Evolutionary conservation across 2,329 filamentous ascomycete genomes (phyloP), one percentile per base, ranked within the genome.

Genomic region (Xylaria sp.): DNA sequence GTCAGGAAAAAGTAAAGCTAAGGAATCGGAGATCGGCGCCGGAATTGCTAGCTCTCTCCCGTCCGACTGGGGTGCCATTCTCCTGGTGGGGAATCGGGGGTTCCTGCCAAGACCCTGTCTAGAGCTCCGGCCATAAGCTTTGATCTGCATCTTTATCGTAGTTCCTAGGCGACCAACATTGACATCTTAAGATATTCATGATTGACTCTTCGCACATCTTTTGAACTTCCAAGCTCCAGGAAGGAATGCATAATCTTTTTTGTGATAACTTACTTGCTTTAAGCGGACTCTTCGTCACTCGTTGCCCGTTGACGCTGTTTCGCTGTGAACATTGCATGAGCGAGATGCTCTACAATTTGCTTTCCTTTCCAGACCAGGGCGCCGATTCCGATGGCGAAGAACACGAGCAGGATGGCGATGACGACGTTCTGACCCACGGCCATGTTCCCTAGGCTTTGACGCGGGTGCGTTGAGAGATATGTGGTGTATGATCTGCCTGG

Each of bases 401-500:
- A 63, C 50, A 79, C 48, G 25, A 82, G 68, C 1, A 76, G 67
- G 8, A 81, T 46, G 23, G 75, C 76, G 64, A 81, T 76, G 12
- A 69, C 72, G 3, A 73, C 72, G 70, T 78, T 78, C 1, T 63
- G 66, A 18, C 41, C 62, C 23, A 60, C 61, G 10, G 34, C 2
- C 57, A 66, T 66, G 52, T 13, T 65, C 20, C 10, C 31, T 20
- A 13, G n/a, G 10, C 18, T 10, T 37, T 41, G 46, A 23, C 1
- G 12, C 18, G 63, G 25, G 2, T 56, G 41, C 1, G 18, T 37
- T 55, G 25, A 20, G 25, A 15, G 60, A 25, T 23, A 39, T 37
- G 10, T 51, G 18, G 15, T 31, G 8, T 34, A 5, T 41, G 20
- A 1, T 20, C 1, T 9, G 39, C 31, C 23, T 13, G 39, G 25